Evolutionary conservation across 2,329 filamentous ascomycete genomes (phyloP), one percentile per base, ranked within the genome.

Genomic region (Alternaria arbusti): DNA sequence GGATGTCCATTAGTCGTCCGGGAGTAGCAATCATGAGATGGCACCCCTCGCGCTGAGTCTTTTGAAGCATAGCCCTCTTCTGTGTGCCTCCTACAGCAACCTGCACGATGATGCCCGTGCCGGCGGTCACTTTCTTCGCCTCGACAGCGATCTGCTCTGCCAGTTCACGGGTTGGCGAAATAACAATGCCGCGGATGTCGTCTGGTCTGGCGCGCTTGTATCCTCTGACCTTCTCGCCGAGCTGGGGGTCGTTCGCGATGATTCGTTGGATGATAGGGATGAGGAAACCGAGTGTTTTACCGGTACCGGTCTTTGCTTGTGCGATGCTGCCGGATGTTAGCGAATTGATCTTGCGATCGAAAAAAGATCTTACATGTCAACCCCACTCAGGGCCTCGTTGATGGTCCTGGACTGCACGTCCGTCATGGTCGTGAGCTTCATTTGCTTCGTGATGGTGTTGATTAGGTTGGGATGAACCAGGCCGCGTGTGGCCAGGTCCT

Each of bases 231-330:
- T 77, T 83, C 40, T 83, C 78, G 56, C 86, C 88, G 32, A 96
- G 85, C 0, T 82, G 80, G 1, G 89, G 88, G 67, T 93, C 88
- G 63, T 85, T 82, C 20, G 82, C 79, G 64, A 97, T 83, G 75
- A 97, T 91, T 63, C 89, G 90, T 78, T 97, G 93, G 56, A 98
- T 83, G 8, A 94, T 84, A 54, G 96, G 96, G 7, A 98, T 82
- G 23, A 99, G 86, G 84, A 98, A 99, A 36, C 93, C 96, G 61
- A 98, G 83, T 0, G 96, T 99, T 83, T 99, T 99, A 78, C 96
- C 96, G 5, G 96, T 98, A 78, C 96, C 96, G 9, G 96, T 99
- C 82, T 93, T 97, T 63, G 96, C 96, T 83, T 98, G 96, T 50
- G 95, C 96, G 70, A 98, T 81, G 58, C 78, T 75, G 73, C 66